These are phyloP conservation scores for Sporothrix inflata DNA, from an alignment of 2,329 filamentous ascomycete species.

Conservation along the genomic window DNA sequence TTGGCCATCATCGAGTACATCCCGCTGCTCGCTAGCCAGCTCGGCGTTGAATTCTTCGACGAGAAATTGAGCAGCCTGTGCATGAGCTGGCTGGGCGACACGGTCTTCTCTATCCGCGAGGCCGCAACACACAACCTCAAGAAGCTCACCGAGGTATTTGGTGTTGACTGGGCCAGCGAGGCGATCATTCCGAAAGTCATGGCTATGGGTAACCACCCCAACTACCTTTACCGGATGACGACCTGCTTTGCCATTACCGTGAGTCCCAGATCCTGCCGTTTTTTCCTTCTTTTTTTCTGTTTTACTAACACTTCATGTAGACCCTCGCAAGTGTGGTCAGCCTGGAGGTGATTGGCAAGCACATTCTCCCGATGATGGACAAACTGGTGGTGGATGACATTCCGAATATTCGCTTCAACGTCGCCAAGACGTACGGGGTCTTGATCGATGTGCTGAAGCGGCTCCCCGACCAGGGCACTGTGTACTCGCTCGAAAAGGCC, in stretches of 20 bases:
- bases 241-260: constrained; percentile 89
- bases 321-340: constrained; percentile 92
- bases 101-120: constrained; percentile 97
- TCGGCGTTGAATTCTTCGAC: constrained; percentile 97
- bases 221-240: constrained; percentile 99
- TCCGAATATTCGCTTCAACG: constrained; percentile 99
- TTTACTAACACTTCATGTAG: constrained; percentile 50
- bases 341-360: constrained; percentile 88
- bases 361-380: constrained; percentile 94
- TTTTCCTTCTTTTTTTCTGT: not conserved
- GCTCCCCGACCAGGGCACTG: constrained; percentile 83
- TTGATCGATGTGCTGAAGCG: constrained; percentile 90
- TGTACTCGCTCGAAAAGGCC: constrained; percentile 74
- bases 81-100: constrained; percentile 98
- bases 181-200: constrained; percentile 99
- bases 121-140: constrained; percentile 96
- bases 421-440: constrained; percentile 93
- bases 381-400: constrained; percentile 93
- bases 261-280: not conserved
- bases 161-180: constrained; percentile 94
- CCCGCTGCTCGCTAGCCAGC: constrained; percentile 88
- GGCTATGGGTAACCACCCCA: constrained; percentile 96
- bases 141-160: constrained; percentile 98
- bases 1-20: constrained; percentile 99
- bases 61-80: constrained; percentile 94